Evolutionary conservation across 2,329 filamentous ascomycete species (phyloP).

Genomic region (Rhynchosporium graminicola): DNA sequence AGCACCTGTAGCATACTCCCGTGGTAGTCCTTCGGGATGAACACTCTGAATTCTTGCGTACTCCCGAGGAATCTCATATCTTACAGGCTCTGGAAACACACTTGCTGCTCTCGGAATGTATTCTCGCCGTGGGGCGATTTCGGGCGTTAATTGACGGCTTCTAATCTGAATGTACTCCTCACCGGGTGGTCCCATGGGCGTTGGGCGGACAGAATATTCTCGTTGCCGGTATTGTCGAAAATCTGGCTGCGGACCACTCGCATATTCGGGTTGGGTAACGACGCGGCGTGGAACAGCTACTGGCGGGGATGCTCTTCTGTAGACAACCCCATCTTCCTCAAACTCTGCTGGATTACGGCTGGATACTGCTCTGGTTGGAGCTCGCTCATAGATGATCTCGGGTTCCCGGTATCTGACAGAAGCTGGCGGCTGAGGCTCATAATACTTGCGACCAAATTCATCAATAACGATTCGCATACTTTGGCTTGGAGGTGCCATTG

Average conservation of each 20-base stretch:
- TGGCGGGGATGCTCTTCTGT: conserved; percentile 53
- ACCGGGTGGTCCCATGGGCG: conserved; percentile 32
- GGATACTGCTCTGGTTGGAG: conserved; percentile 36
- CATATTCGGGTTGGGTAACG: conserved; percentile 63
- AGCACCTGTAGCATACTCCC: conserved; percentile 45
- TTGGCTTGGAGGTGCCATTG: conserved; percentile 51
- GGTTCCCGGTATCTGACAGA: conserved; percentile 50
- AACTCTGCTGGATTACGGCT: conserved; percentile 35
- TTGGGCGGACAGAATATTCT: conserved; percentile 57
- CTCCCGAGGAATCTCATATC: conserved; percentile 46
- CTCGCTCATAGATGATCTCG: conserved; percentile 66
- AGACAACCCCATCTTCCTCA: conserved; percentile 42
- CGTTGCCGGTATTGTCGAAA: conserved; percentile 57
- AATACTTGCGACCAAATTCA: conserved; percentile 80
- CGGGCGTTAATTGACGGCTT: conserved; percentile 40
- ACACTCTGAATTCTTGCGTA: conserved; percentile 50
- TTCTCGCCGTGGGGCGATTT: conserved; percentile 50
- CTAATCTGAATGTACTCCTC: conserved; percentile 50
- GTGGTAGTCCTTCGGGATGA: conserved; percentile 44
- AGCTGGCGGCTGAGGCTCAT: conserved; percentile 56
- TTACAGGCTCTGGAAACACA: conserved; percentile 53
- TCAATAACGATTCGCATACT: conserved; percentile 75
- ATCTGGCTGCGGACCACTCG: conserved; percentile 45
- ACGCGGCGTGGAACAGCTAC: conserved; percentile 55
- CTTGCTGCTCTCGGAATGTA: conserved; percentile 52